Evolutionary conservation across 495 filamentous ascomycete genomes (phyloP), one percentile per base, ranked within the genome.

Genomic region (Patellaria atrata): DNA sequence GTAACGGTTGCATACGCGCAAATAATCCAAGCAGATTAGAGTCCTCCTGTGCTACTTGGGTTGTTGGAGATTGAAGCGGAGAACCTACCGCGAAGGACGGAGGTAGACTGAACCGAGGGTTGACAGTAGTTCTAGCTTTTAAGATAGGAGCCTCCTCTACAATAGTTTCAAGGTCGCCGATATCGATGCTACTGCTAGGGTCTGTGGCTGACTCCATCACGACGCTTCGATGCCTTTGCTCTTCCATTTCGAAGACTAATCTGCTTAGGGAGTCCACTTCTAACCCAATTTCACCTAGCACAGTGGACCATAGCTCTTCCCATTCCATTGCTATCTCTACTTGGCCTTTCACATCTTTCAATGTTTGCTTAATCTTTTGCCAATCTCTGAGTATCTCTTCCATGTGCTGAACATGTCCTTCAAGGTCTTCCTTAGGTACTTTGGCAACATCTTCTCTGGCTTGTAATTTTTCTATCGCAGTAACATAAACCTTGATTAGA

Each of bases 251-350:
- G 46, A 94, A 94, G 22, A 96, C 78, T 25, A 91, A 60, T 21
- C 75, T 67, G 52, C 73, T 71, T 9, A 94, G 70, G 6, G 77
- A 77, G 39, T 92, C 82, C 54, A 94, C 71, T 56, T 97, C 89
- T 35, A 77, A 70, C 23, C 82, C 79, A 27, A 97, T 94, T 57
- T 96, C 87, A 22, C 87, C 86, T 12, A 97, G 61, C 13, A 96
- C 84, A 50, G 67, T 82, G 44, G 79, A 81, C 86, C 87, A 94
- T 14, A 97, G 64, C 59, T 96, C 89, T 53, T 93, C 85, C 87
- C 87, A 97, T 46, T 97, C 89, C 83, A 94, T 86, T 5, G 89
- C 89, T 31, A 93, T 67, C 56, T 94, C 89, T 4, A 96, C 87
- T 43, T 94, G 85, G 24, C 71, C 70, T 50, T 94, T 92, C 30